phyloP scores from a whole-genome alignment of 1,284 basidiomycete genomes.

The Cutaneotrichosporon cutaneum region DNA sequence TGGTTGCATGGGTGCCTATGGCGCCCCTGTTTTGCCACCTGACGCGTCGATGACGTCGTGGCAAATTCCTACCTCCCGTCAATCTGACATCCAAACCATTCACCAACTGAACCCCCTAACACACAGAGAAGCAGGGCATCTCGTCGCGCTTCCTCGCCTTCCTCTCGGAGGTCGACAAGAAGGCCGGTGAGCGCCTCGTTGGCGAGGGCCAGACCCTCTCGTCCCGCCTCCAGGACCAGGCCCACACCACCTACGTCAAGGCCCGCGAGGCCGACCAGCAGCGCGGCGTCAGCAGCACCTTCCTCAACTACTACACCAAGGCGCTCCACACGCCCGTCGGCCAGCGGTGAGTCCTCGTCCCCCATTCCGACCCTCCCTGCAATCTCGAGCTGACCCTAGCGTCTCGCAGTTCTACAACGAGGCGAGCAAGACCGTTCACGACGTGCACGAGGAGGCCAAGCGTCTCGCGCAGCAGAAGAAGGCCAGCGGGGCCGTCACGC shows the following conservation, averaged over 20 bases:
- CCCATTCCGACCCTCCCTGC: too few species aligned
- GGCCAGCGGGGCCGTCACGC: constrained; percentile 1
- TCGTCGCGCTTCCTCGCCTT: constrained; percentile 77
- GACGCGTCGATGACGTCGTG: constrained; percentile 3
- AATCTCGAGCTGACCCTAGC: constrained; percentile 30
- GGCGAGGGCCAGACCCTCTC: constrained; percentile 63
- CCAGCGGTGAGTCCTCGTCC: constrained; percentile 60
- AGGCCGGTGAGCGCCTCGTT: constrained; percentile 62
- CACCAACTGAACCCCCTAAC: background rate
- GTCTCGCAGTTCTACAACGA: constrained; percentile 62
- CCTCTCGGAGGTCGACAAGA: constrained; percentile 67
- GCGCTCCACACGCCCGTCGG: constrained; percentile 73
- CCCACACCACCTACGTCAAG: constrained; percentile 62
- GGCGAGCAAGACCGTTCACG: constrained; percentile 66
- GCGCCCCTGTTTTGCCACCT: background rate
- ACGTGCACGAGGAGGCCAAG: constrained; percentile 58
- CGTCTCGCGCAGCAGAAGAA: constrained; percentile 52
- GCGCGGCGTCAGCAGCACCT: constrained; percentile 68
- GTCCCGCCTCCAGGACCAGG: constrained; percentile 62
- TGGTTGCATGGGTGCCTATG: background rate
- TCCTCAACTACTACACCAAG: constrained; percentile 72
- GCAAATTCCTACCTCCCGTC: background rate
- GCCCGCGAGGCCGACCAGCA: constrained; percentile 75
- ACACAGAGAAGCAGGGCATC: constrained; percentile 75
- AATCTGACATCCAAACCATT: background rate